Percentiles rank a stretch among this genome's conserved stretches.
These are phyloP conservation scores for Solanum rostratum DNA, from an alignment of 257 asterid genomes.

Conservation along the genomic window DNA sequence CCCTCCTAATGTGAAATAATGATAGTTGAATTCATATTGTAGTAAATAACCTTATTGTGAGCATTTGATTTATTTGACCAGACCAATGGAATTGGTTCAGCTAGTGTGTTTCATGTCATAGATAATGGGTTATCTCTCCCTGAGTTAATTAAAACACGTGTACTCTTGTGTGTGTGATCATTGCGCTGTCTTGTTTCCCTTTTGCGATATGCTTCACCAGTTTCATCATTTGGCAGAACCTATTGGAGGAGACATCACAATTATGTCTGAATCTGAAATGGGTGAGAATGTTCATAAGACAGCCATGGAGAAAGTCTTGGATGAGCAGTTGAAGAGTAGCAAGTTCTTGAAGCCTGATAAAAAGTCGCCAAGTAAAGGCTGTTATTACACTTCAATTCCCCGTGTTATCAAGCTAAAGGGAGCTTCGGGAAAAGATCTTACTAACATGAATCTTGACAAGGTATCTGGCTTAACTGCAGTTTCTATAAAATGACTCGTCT, in stretches of 20 bases:
- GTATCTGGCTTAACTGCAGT: slow-evolving; percentile 18
- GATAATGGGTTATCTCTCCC: not conserved
- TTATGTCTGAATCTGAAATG: slow-evolving; percentile 59
- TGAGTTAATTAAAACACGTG: not conserved
- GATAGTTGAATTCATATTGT: not conserved
- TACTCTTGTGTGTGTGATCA: not conserved
- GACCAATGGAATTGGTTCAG: not conserved
- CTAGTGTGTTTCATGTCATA: not conserved
- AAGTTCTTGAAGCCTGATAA: slow-evolving; percentile 37
- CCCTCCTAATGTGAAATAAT: not conserved
- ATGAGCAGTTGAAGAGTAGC: slow-evolving; percentile 52
- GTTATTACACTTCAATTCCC: slow-evolving; percentile 84
- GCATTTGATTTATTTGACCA: not conserved
- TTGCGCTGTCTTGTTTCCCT: not conserved
- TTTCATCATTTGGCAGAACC: slow-evolving; percentile 49
- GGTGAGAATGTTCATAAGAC: slow-evolving; percentile 41
- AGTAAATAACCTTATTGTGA: not conserved
- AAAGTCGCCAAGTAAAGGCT: slow-evolving; percentile 41
- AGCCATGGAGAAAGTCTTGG: slow-evolving; percentile 51
- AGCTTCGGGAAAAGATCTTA: slow-evolving; percentile 51
- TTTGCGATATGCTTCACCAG: not conserved
- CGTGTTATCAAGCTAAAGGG: slow-evolving; percentile 83
- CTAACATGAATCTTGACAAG: slow-evolving; percentile 91
- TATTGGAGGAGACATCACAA: slow-evolving; percentile 82
- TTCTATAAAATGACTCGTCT: not conserved